phyloP scores from a whole-genome alignment of 2,329 filamentous ascomycete genomes.

The Penicillium sp. region DNA sequence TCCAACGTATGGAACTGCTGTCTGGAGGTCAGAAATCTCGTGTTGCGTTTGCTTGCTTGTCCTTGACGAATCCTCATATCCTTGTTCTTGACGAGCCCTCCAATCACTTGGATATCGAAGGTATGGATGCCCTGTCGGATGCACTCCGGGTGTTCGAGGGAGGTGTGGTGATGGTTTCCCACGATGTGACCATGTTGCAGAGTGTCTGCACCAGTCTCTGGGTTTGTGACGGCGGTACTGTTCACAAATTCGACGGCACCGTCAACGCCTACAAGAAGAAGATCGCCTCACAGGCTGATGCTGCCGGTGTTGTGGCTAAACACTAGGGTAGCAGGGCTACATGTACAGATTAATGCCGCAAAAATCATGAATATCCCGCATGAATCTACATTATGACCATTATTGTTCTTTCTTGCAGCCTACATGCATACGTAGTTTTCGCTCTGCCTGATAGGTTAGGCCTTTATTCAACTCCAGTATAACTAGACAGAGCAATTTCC shows the following conservation, averaged over 20 bases:
- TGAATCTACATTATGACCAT: not conserved
- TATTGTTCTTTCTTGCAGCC: not conserved
- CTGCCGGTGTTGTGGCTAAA: slow-evolving; percentile 67
- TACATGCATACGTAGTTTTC: not conserved
- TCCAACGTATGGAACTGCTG: slow-evolving; percentile 91
- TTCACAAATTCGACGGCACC: slow-evolving; percentile 93
- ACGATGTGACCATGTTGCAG: slow-evolving; percentile 98
- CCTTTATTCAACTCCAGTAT: not conserved
- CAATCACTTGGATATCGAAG: slow-evolving; percentile 98
- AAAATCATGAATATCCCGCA: slow-evolving; percentile 4
- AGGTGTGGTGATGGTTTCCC: slow-evolving; percentile 95
- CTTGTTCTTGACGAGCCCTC: slow-evolving; percentile 97
- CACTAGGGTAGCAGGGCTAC: slow-evolving; percentile 26
- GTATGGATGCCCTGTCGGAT: slow-evolving; percentile 90
- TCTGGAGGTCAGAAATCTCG: slow-evolving; percentile 98
- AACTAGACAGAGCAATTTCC: too few species aligned
- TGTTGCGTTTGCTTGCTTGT: slow-evolving; percentile 96
- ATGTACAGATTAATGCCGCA: slow-evolving; percentile 6
- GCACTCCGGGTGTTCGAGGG: slow-evolving; percentile 86
- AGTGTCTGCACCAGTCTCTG: slow-evolving; percentile 92
- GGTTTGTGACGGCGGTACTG: slow-evolving; percentile 92
- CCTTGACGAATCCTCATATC: slow-evolving; percentile 91
- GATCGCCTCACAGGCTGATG: slow-evolving; percentile 84
- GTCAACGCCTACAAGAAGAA: slow-evolving; percentile 98
- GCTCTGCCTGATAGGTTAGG: not conserved